These are phyloP conservation scores for Aspergillus incahuasiensis DNA, from an alignment of 495 filamentous ascomycete species.

Conservation along the genomic window DNA sequence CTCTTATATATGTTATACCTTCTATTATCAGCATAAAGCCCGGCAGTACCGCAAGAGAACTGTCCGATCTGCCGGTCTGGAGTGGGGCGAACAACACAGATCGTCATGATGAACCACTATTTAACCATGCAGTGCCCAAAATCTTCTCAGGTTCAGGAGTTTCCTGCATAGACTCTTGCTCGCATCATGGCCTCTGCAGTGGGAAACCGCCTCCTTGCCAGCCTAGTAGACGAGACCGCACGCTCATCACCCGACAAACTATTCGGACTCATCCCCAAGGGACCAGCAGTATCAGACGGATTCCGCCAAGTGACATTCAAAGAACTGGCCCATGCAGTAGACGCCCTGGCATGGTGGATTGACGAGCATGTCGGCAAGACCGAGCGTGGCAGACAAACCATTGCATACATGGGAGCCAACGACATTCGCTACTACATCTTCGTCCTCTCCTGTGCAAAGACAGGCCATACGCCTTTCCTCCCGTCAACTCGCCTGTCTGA, in stretches of 20 bases:
- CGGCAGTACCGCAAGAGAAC: background rate
- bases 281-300: constrained; percentile 42
- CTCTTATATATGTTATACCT: background rate
- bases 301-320: constrained; percentile 47
- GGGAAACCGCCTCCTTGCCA: background rate
- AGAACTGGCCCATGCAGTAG: constrained; percentile 48
- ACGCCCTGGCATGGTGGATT: constrained; percentile 48
- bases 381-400: constrained; percentile 11
- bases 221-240: constrained; percentile 41
- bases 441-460: constrained; percentile 40
- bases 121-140: background rate
- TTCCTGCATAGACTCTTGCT: background rate
- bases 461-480: constrained; percentile 35
- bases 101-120: background rate
- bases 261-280: constrained; percentile 40
- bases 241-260: constrained; percentile 31
- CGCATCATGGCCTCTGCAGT: background rate
- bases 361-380: constrained; percentile 27
- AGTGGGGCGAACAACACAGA: background rate
- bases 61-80: background rate
- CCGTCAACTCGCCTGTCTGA: constrained; percentile 3
- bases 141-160: background rate
- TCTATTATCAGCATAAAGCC: background rate
- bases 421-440: constrained; percentile 39
- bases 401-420: constrained; percentile 43